Percentiles rank a stretch among this genome's conserved stretches.
These are phyloP conservation scores for Pythium angustatum DNA, from an alignment of 352 stramenopile species.

Conservation along the genomic window DNA sequence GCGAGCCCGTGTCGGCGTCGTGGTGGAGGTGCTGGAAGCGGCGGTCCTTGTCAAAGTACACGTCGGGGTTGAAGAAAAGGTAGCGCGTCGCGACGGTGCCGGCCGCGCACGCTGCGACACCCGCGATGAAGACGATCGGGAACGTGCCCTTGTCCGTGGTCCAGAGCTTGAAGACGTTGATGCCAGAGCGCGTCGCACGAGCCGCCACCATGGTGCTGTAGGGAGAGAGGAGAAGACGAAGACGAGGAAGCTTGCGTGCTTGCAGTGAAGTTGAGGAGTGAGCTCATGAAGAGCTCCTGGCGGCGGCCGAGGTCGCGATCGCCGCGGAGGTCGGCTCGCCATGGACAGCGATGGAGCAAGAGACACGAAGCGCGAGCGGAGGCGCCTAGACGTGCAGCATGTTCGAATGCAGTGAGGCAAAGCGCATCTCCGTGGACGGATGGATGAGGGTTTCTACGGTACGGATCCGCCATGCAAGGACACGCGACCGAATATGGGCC, in stretches of 20 bases:
- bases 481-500: background rate
- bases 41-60: constrained; percentile 68
- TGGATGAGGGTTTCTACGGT: background rate
- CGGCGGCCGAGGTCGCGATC: background rate
- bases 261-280: constrained; percentile 25
- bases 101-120: constrained; percentile 35
- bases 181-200: constrained; percentile 35
- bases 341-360: constrained; percentile 4
- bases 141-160: constrained; percentile 61
- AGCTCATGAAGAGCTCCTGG: background rate
- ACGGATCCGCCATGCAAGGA: background rate
- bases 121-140: constrained; percentile 56
- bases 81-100: constrained; percentile 42
- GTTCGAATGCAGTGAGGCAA: background rate
- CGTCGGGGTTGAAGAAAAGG: constrained; percentile 57
- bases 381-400: constrained; percentile 20
- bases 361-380: constrained; percentile 24
- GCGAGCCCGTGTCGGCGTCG: constrained; percentile 39
- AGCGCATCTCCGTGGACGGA: background rate
- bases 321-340: background rate
- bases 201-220: constrained; percentile 24
- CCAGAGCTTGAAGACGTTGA: constrained; percentile 56
- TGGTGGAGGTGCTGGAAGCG: constrained; percentile 49
- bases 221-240: background rate
- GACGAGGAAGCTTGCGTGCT: constrained; percentile 13